Evolutionary conservation across 2,329 filamentous ascomycete species (phyloP).

Genomic region (Fusarium mexicanum): DNA sequence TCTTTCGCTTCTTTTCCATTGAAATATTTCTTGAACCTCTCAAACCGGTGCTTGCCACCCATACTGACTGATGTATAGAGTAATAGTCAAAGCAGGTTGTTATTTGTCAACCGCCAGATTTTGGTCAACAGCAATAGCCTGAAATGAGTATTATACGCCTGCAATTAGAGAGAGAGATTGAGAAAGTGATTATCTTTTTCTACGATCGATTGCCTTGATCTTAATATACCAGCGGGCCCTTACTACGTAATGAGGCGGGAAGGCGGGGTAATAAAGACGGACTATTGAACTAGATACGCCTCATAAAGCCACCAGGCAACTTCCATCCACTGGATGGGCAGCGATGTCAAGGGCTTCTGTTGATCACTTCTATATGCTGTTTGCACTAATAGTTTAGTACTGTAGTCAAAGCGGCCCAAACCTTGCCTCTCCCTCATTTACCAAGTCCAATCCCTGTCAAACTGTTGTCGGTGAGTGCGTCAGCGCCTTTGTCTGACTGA

Average conservation of each 20-base stretch:
- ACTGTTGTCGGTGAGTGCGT: background rate
- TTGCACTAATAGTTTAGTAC: background rate
- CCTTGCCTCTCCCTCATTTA: background rate
- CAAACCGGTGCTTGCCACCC: background rate
- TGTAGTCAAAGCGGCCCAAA: background rate
- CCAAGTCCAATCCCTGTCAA: background rate
- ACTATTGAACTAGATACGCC: background rate
- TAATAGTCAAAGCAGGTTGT: background rate
- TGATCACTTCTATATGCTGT: background rate
- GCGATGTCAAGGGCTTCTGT: background rate
- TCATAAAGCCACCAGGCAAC: background rate
- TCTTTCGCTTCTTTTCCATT: background rate
- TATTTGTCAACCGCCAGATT: background rate
- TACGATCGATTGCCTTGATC: background rate
- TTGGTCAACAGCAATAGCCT: background rate
- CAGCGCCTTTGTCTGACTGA: background rate
- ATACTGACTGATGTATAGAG: background rate
- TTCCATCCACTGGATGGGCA: background rate
- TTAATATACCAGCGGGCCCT: background rate
- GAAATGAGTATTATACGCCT: background rate
- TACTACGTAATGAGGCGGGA: background rate
- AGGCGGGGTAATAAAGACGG: background rate
- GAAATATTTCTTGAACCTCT: background rate
- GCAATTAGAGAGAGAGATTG: background rate
- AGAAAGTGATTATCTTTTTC: background rate